These are phyloP conservation scores for Suillus bovinus DNA, from an alignment of 768 basidiomycete species.

Conservation along the genomic window DNA sequence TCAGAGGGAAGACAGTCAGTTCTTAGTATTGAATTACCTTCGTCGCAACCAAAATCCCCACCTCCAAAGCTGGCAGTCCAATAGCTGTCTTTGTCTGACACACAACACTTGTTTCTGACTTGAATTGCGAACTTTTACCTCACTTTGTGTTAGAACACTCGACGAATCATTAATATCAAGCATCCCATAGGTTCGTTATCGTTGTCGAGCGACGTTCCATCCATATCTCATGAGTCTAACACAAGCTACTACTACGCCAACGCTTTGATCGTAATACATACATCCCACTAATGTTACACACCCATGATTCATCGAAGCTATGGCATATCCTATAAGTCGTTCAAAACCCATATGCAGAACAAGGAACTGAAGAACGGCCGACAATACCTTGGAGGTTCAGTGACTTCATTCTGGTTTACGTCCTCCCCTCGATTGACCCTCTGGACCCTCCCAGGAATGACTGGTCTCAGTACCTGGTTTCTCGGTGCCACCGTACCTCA, in stretches of 20 bases:
- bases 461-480: conserved; percentile 33
- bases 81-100: too few species aligned
- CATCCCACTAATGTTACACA: background rate
- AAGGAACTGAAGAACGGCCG: background rate
- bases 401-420: conserved; percentile 32
- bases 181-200: too few species aligned
- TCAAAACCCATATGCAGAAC: background rate
- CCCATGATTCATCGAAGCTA: background rate
- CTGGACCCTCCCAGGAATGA: conserved; percentile 35
- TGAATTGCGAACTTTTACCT: too few species aligned
- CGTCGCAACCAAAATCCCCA: too few species aligned
- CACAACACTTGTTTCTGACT: too few species aligned
- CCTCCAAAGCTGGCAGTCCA: too few species aligned
- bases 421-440: conserved; percentile 38
- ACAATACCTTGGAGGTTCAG: conserved; percentile 10
- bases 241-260: background rate
- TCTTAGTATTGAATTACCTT: too few species aligned
- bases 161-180: too few species aligned
- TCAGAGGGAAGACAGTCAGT: too few species aligned
- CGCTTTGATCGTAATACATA: background rate
- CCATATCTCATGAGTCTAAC: too few species aligned
- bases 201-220: too few species aligned
- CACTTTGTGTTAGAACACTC: too few species aligned
- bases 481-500: conserved; percentile 27
- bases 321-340: background rate